Conservation (phyloP, 768 basidiomycete species). For the Suillus fuscotomentosus region DNA sequence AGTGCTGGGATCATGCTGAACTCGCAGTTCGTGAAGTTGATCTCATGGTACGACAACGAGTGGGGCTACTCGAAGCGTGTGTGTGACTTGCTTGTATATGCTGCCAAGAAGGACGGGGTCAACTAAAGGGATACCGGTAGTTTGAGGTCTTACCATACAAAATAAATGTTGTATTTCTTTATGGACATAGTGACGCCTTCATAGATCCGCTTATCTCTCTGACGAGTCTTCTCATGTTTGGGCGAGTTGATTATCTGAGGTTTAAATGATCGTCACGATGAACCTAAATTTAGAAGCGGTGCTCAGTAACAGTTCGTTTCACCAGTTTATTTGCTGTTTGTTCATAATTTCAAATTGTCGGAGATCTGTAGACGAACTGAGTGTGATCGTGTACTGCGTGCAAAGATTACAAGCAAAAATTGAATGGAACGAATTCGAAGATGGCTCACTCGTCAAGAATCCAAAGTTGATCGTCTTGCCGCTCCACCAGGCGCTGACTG, state of each 20-base stretch:
- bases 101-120: conserved; percentile 66
- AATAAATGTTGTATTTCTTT: conserved; percentile 1
- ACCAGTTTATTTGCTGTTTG: too few species aligned
- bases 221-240: background rate
- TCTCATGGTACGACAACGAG: conserved; percentile 95
- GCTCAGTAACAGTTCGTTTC: too few species aligned
- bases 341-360: too few species aligned
- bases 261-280: too few species aligned
- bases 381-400: too few species aligned
- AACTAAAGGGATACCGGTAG: background rate
- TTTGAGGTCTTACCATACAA: background rate
- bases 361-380: too few species aligned
- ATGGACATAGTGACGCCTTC: background rate
- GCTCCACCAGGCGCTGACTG: too few species aligned
- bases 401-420: too few species aligned
- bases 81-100: conserved; percentile 82
- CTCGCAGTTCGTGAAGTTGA: conserved; percentile 92
- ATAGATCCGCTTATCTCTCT: background rate
- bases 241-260: background rate
- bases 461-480: too few species aligned
- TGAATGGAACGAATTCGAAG: too few species aligned
- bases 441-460: too few species aligned
- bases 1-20: conserved; percentile 90
- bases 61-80: conserved; percentile 95
- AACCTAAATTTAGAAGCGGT: too few species aligned